Conservation (phyloP, 495 filamentous ascomycete species). For the Aspergillus wentii region DNA sequence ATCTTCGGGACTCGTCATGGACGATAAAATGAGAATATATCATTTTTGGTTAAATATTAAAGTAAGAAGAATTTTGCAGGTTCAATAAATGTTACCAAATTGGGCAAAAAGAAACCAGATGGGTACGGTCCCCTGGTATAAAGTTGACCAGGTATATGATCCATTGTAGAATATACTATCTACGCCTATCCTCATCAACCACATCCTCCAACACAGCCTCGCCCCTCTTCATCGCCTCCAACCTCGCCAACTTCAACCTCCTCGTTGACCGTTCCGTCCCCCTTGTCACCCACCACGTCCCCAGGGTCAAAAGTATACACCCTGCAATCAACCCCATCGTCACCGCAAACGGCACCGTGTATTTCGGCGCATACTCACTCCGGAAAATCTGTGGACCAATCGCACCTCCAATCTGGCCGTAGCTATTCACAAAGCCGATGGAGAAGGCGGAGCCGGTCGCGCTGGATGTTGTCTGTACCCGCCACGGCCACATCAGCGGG, state of each 20-base stretch:
- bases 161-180: too few species aligned
- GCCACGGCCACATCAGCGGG: slow-evolving; percentile 26
- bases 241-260: slow-evolving; percentile 31
- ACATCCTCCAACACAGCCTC: slow-evolving; percentile 40
- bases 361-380: slow-evolving; percentile 25
- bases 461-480: slow-evolving; percentile 36
- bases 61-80: too few species aligned
- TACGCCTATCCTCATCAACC: too few species aligned
- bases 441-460: slow-evolving; percentile 42
- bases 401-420: slow-evolving; percentile 31
- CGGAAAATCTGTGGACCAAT: slow-evolving; percentile 32
- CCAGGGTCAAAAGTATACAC: slow-evolving; percentile 11
- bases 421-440: slow-evolving; percentile 39
- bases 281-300: slow-evolving; percentile 16
- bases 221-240: slow-evolving; percentile 29
- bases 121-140: too few species aligned
- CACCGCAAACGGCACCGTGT: slow-evolving; percentile 22
- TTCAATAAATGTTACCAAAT: too few species aligned
- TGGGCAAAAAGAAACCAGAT: too few species aligned
- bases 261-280: slow-evolving; percentile 36
- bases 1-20: too few species aligned
- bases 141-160: too few species aligned
- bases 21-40: too few species aligned
- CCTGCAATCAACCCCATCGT: slow-evolving; percentile 29
- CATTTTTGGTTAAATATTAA: too few species aligned